Base-by-base conservation (phyloP, 345 rosid species). In the Citrus mangshanensis region DNA sequence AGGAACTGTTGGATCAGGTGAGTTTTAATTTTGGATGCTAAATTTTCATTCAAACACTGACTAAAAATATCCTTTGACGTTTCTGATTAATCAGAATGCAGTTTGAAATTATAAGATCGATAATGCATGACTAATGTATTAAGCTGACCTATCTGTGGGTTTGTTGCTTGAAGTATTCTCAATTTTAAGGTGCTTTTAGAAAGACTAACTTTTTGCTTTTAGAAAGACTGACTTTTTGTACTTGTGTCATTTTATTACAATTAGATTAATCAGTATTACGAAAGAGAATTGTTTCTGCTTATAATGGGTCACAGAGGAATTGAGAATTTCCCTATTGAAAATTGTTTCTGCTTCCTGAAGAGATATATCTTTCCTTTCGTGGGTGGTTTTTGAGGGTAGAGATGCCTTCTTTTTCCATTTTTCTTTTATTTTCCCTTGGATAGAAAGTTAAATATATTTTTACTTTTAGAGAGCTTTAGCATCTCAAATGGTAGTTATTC, bases 1-100 rank as follows among this genome's bases (percentile, higher is more conserved):
- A 87, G 99, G 85, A 97, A 94, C 81, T 97, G 99, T 88, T 97
- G 99, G 99, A 95, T 97, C 89, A 89, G 97, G 99, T 97, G 81
- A 85, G 88, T 79, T 84, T 67, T 68, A 62, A 55, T 66, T 54
- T 38, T 76, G 60, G 72, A 35, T 81, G 77, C 77, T 77, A 28
- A 18, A 24, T 37, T 59, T 65, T 75, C 34, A 13, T 56, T 42
- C 19, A 5, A 22, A n/a, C 25, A 30, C 34, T 64, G 56, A 30
- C 18, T 68, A 38, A 16, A 68, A 32, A 32, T 51, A 32, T 51
- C n/a, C 24, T 32, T 30, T 54, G 30, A 51, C n/a, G 13, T 74
- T 60, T 51, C 28, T 63, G 70, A 30, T 46, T 65, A 27, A 25
- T 46, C 22, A 59, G 46, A 49, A 64, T 75, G 22, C 21, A 54